Evolutionary conservation across 306 rosid genomes (phyloP), one percentile per base, ranked within the genome.

Genomic region (Myrica gale): DNA sequence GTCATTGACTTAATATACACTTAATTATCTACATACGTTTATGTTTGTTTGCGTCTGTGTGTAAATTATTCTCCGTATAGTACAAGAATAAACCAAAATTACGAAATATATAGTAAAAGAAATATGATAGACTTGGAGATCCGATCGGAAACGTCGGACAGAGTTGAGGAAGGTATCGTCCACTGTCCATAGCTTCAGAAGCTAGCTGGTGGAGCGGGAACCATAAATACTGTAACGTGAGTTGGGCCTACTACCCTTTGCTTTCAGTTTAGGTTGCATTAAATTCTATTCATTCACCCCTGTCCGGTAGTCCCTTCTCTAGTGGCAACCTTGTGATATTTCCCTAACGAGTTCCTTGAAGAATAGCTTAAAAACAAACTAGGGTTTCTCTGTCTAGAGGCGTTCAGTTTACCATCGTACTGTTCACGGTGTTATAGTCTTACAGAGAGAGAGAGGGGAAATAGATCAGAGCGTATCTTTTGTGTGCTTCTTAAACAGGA

Each of bases 151-250:
- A 78, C 68, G n/a, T n/a, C n/a, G 47, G 73, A 68, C 2, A 51
- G 62, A 48, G 56, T 88, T 67, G 79, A 79, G 71, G 83, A 80
- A 73, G 83, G 82, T 78, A 80, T 82, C 79, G 57, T 75, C 60
- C 81, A 32, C 45, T 26, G 78, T 80, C 76, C 70, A 82, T 56
- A 62, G 53, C 57, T 56, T 50, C 57, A 54, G 46, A 42, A 77
- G 57, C 61, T 52, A 76, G 66, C 85, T 61, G 67, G 63, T 60
- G 66, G 74, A 73, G n/a, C 9, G 79, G 79, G 63, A 80, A 69
- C 76, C 76, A 75, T 72, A 80, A 32, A 2, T 32, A 76, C 74
- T 73, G 79, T 45, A 39, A 80, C 74, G 76, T 37, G 19, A 61
- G 81, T 86, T 88, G 89, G 84, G 20, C 83, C 76, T 72, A 5